Evolutionary conservation across 2,329 filamentous ascomycete genomes (phyloP).

Genomic region (Aspergillus versicolor): DNA sequence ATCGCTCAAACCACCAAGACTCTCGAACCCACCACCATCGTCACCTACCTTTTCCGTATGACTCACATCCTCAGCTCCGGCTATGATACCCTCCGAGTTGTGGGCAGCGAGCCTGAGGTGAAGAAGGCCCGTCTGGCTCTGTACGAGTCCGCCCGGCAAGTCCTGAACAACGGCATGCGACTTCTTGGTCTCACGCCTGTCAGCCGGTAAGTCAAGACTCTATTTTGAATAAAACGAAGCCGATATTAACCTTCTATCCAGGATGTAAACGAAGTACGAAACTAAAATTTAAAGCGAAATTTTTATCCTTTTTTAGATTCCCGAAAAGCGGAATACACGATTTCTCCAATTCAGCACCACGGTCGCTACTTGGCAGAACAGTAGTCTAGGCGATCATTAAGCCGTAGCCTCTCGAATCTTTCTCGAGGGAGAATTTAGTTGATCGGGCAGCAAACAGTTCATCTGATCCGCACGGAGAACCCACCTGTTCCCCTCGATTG

Average conservation of each 20-base stretch:
- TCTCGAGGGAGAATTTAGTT: background rate
- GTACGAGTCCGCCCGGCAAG: slow-evolving; percentile 62
- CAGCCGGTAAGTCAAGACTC: slow-evolving; percentile 45
- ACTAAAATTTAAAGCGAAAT: slow-evolving; percentile 1
- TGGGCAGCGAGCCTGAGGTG: slow-evolving; percentile 58
- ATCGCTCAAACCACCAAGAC: slow-evolving; percentile 63
- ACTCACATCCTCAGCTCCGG: slow-evolving; percentile 61
- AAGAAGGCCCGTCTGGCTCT: slow-evolving; percentile 61
- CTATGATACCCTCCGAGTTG: slow-evolving; percentile 63
- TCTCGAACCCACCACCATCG: slow-evolving; percentile 65
- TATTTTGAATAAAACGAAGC: background rate
- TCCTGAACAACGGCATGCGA: slow-evolving; percentile 65
- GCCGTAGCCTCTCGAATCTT: background rate
- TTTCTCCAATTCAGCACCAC: background rate
- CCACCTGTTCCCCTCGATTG: background rate
- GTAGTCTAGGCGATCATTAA: background rate
- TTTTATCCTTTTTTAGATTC: background rate
- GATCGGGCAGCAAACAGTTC: background rate
- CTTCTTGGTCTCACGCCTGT: slow-evolving; percentile 66
- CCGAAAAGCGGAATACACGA: background rate
- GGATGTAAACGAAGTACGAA: slow-evolving; percentile 26
- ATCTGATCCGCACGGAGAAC: background rate
- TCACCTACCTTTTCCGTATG: slow-evolving; percentile 68
- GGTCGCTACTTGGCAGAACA: background rate
- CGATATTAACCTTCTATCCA: slow-evolving; percentile 16